phyloP scores from a whole-genome alignment of 2,329 filamentous ascomycete species.

The Geosmithia morbida region DNA sequence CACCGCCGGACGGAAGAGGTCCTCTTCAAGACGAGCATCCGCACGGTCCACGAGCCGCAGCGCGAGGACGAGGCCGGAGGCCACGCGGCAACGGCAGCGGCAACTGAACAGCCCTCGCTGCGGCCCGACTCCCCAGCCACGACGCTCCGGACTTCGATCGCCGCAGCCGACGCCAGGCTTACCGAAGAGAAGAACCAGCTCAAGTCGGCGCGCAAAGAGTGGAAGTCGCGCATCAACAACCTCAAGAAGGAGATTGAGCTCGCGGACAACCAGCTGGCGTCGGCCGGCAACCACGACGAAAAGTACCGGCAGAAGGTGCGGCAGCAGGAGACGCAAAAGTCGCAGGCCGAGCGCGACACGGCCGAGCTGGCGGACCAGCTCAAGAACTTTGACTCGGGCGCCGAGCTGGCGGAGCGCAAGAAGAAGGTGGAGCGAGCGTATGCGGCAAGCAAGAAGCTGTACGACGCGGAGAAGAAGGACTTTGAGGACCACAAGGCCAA shows the following conservation, averaged over 20 bases:
- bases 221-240: slow-evolving; percentile 52
- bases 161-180: slow-evolving; percentile 55
- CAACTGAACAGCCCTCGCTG: slow-evolving; percentile 41
- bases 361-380: slow-evolving; percentile 39
- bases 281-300: slow-evolving; percentile 60
- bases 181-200: slow-evolving; percentile 54
- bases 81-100: slow-evolving; percentile 10
- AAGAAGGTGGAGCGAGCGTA: slow-evolving; percentile 37
- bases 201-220: slow-evolving; percentile 60
- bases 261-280: slow-evolving; percentile 49
- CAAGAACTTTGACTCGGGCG: slow-evolving; percentile 49
- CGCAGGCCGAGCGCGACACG: slow-evolving; percentile 45
- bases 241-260: slow-evolving; percentile 63
- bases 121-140: slow-evolving; percentile 65
- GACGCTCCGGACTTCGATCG: slow-evolving; percentile 63
- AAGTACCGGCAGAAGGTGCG: slow-evolving; percentile 60
- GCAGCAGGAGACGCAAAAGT: slow-evolving; percentile 61
- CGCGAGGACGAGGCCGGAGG: slow-evolving; percentile 12
- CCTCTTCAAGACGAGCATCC: slow-evolving; percentile 58
- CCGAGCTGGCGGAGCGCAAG: slow-evolving; percentile 45
- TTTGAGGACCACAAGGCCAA: slow-evolving; percentile 45
- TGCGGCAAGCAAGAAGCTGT: slow-evolving; percentile 40
- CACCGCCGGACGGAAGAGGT: slow-evolving; percentile 50
- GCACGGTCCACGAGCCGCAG: slow-evolving; percentile 39
- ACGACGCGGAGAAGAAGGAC: slow-evolving; percentile 39